Conservation (phyloP, 768 basidiomycete species). For the Termitomyces sp. region DNA sequence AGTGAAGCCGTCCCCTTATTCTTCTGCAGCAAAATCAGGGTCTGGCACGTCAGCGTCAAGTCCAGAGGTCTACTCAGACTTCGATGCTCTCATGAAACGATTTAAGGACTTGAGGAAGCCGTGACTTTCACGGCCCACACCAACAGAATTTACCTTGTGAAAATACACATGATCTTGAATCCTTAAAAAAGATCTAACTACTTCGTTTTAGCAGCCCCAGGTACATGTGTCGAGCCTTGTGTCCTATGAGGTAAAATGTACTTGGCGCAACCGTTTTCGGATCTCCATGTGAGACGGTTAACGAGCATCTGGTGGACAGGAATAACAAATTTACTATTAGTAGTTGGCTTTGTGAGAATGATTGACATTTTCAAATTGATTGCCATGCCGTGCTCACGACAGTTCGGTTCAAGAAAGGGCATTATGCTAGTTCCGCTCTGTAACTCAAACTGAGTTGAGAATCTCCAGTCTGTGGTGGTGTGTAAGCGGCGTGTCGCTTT, state of each 20-base stretch:
- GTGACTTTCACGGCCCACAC: constrained; percentile 23
- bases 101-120: constrained; percentile 88
- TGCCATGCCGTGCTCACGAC: too few relatives aligned
- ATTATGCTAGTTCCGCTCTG: too few relatives aligned
- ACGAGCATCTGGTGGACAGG: not conserved
- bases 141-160: not conserved
- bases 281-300: not conserved
- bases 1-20: constrained; percentile 19
- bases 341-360: not conserved
- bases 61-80: constrained; percentile 55
- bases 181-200: not conserved
- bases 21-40: constrained; percentile 13
- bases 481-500: too few relatives aligned
- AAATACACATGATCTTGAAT: not conserved
- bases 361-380: too few relatives aligned
- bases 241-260: too few relatives aligned
- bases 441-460: too few relatives aligned
- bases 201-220: not conserved
- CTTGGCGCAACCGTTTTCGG: not conserved
- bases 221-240: too few relatives aligned
- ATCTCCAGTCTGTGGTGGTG: not conserved
- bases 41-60: constrained; percentile 20
- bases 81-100: constrained; percentile 70
- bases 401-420: too few relatives aligned
- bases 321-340: too few relatives aligned